Evolutionary conservation across 768 basidiomycete genomes (phyloP), one percentile per base, ranked within the genome.

Genomic region (Boletus speciosus): DNA sequence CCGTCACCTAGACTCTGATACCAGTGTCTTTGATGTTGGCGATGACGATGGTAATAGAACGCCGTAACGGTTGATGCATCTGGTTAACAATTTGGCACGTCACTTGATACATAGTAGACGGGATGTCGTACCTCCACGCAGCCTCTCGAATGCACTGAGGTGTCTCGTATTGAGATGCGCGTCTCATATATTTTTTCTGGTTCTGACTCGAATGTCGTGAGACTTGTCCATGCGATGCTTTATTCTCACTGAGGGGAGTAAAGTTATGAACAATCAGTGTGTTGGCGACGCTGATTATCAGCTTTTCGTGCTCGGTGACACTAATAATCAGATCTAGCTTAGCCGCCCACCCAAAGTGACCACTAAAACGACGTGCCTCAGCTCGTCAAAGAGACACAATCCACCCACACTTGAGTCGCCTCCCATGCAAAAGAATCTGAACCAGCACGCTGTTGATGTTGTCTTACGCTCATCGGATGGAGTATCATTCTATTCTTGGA

Each of bases 21-120:
- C 52, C 45, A 47, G 15, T 21, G 19, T 41, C 5, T 55, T 61
- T 49, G 59, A 58, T 31, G 37, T 40, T 16, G 58, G 16, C 8
- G 63, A 57, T n/a, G 55, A 60, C 25, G 65, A 64, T 14, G 56
- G n/a, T 6, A 50, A 57, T 35, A 16, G n/a, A 21, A 41, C 32
- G 12, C 48, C 27, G 21, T 64, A n/a, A 59, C 3, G 25, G 29
- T 35, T 27, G 42, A 23, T 29, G 31, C 27, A 32, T 29, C 9
- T 5, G 54, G 25, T 27, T 9, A 27, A 40, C 23, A 16, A 27
- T 16, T 41, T 48, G n/a, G 59, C 43, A 42, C 39, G 47, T 29
- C 16, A 8, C n/a, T 29, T 7, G 15, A 25, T 25, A 45, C 23
- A 34, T 21, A 10, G 10, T 46, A n/a, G 21, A 45, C 12, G 16